These are phyloP conservation scores for Eucalyptus regnans DNA, from an alignment of 345 rosid genomes.

Conservation along the genomic window DNA sequence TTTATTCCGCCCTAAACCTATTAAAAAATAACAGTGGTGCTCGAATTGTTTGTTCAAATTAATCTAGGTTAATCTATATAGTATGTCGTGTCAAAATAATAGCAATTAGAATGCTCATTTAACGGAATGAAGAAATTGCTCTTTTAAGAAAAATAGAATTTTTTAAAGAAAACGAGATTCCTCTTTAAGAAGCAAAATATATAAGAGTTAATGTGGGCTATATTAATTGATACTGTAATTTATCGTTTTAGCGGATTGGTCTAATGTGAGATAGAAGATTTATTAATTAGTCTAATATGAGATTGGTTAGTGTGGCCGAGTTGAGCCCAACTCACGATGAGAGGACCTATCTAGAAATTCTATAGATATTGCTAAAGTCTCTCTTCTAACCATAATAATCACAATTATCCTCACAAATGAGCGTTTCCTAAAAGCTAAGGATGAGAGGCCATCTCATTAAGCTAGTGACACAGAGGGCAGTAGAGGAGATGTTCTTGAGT, in stretches of 20 bases:
- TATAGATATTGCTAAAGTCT: too few species aligned
- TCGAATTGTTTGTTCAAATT: not conserved
- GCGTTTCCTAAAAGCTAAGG: too few species aligned
- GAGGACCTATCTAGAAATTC: rapidly evolving
- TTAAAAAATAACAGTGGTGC: not conserved
- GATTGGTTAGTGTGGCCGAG: too few species aligned
- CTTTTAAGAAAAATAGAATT: not conserved
- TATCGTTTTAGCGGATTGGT: rapidly evolving
- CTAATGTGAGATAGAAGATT: rapidly evolving
- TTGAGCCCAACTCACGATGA: too few species aligned
- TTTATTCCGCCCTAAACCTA: not conserved
- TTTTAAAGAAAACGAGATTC: not conserved
- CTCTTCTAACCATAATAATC: too few species aligned
- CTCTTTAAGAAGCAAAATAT: not conserved
- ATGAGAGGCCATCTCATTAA: too few species aligned
- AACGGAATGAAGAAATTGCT: not conserved
- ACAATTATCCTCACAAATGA: too few species aligned
- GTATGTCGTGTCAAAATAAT: not conserved
- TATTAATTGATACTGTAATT: too few species aligned
- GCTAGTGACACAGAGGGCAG: too few species aligned
- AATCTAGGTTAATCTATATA: not conserved
- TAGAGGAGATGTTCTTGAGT: too few species aligned
- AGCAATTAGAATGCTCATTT: not conserved
- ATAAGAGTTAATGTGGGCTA: too few species aligned
- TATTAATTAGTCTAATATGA: rapidly evolving